Conservation (phyloP, 768 basidiomycete genomes). For the Kwoniella shandongensis region DNA sequence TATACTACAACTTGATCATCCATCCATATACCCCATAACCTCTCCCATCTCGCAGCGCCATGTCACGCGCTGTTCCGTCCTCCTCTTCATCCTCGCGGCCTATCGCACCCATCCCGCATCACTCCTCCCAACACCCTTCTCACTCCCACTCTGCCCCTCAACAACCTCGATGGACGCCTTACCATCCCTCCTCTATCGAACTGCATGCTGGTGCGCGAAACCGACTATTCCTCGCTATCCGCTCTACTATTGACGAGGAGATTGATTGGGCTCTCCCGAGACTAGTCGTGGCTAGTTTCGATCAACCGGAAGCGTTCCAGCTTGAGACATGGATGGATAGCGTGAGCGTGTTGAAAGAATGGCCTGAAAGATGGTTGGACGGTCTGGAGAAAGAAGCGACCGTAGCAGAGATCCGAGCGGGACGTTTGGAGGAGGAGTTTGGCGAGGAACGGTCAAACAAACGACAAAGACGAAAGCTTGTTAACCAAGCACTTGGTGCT, state of each 20-base stretch:
- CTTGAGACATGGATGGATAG: conserved; percentile 73
- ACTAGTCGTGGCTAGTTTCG: conserved; percentile 73
- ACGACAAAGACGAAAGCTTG: neutral
- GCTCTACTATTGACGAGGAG: conserved; percentile 77
- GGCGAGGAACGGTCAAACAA: neutral
- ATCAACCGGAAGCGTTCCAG: conserved; percentile 66
- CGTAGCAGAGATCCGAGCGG: conserved; percentile 1
- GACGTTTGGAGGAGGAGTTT: neutral
- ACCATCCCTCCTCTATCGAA: conserved; percentile 57
- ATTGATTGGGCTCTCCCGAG: conserved; percentile 87
- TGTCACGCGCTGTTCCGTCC: conserved; percentile 10
- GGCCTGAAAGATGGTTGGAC: conserved; percentile 78
- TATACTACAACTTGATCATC: too few relatives aligned
- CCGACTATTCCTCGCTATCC: conserved; percentile 84
- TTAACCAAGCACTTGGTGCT: conserved; percentile 15
- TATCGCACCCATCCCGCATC: conserved; percentile 18
- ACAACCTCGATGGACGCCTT: conserved; percentile 15
- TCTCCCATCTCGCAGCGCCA: neutral
- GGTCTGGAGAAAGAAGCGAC: conserved; percentile 52
- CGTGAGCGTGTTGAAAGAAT: conserved; percentile 78
- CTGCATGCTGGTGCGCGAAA: conserved; percentile 77
- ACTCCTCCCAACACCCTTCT: neutral
- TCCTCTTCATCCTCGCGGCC: conserved; percentile 13
- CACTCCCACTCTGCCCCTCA: neutral
- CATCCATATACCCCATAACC: too few relatives aligned